Percentiles rank a stretch among this genome's conserved stretches.
Evolutionary conservation across 139 green algal genomes (phyloP).

Genomic region (Chara braunii): DNA sequence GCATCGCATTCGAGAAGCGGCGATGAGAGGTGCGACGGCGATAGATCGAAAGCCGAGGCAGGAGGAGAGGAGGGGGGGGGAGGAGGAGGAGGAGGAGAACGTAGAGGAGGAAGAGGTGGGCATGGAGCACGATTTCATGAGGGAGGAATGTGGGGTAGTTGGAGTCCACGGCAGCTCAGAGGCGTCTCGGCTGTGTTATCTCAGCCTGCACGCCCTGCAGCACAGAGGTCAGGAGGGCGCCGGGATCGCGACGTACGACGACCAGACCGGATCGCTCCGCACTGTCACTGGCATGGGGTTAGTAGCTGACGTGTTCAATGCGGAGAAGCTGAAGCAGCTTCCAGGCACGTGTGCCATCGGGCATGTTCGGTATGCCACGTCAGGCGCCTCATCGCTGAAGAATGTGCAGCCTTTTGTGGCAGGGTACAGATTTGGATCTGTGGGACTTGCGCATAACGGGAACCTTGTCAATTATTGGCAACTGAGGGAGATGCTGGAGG

Average conservation of each 20-base stretch:
- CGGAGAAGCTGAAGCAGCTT: slow-evolving; percentile 69
- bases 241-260: slow-evolving; percentile 93
- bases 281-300: slow-evolving; percentile 86
- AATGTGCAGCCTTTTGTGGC: slow-evolving; percentile 99
- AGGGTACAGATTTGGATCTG: slow-evolving; percentile 88
- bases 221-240: slow-evolving; percentile 84
- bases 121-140: no score
- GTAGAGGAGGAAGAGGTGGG: no score
- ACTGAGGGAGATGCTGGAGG: slow-evolving; percentile 59
- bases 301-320: slow-evolving; percentile 91
- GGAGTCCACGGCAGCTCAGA: slow-evolving; percentile 35
- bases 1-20: no score
- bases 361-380: slow-evolving; percentile 85
- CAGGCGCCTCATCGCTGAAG: slow-evolving; percentile 70
- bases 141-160: slow-evolving; percentile 42
- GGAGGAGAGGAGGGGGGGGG: no score
- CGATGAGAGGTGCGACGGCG: no score
- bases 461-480: slow-evolving; percentile 96
- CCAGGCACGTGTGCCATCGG: slow-evolving; percentile 52
- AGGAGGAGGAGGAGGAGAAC: no score
- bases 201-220: slow-evolving; percentile 65
- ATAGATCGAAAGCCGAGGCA: no score
- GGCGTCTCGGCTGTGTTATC: slow-evolving; percentile 20
- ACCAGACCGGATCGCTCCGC: slow-evolving; percentile 68
- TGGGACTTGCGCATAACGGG: slow-evolving; percentile 97